These are phyloP conservation scores for Magnaporthales sp. DNA, from an alignment of 2,329 filamentous ascomycete species.

Conservation along the genomic window DNA sequence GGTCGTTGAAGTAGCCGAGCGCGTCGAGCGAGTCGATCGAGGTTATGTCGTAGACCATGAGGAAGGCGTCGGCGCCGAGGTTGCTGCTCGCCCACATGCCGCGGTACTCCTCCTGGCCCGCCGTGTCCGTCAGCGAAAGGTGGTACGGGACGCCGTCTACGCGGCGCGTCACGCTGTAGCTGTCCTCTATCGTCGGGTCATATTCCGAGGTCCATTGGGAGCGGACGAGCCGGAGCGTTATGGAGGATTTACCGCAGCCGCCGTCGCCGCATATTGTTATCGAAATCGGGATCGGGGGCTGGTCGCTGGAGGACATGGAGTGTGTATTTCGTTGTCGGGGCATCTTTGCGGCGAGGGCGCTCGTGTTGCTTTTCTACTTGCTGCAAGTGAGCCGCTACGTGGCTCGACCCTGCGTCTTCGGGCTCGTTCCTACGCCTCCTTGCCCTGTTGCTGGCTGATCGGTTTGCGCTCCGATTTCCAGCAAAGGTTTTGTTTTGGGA, in stretches of 20 bases:
- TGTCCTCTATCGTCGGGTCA: slow-evolving; percentile 75
- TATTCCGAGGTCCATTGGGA: slow-evolving; percentile 80
- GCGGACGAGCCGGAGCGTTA: slow-evolving; percentile 73
- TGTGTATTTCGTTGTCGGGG: neutral
- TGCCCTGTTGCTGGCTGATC: neutral
- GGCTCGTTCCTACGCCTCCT: neutral
- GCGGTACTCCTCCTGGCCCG: slow-evolving; percentile 84
- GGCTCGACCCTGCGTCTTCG: neutral
- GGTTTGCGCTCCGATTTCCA: neutral
- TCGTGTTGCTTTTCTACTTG: neutral
- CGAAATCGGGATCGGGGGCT: slow-evolving; percentile 47
- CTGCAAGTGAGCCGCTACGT: neutral
- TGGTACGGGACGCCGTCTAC: slow-evolving; percentile 77
- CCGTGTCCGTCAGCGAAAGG: slow-evolving; percentile 72
- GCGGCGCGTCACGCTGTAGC: slow-evolving; percentile 71
- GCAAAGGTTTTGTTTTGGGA: neutral
- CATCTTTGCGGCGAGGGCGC: neutral
- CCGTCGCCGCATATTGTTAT: slow-evolving; percentile 85
- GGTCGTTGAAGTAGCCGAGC: slow-evolving; percentile 69
- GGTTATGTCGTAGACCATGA: slow-evolving; percentile 85
- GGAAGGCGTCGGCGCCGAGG: slow-evolving; percentile 71
- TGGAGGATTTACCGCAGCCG: slow-evolving; percentile 77
- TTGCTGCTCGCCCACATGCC: slow-evolving; percentile 78
- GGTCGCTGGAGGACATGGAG: slow-evolving; percentile 13
- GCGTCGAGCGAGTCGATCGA: slow-evolving; percentile 57